These are phyloP conservation scores for Claviceps arundinis DNA, from an alignment of 2,329 filamentous ascomycete genomes.

Conservation along the genomic window DNA sequence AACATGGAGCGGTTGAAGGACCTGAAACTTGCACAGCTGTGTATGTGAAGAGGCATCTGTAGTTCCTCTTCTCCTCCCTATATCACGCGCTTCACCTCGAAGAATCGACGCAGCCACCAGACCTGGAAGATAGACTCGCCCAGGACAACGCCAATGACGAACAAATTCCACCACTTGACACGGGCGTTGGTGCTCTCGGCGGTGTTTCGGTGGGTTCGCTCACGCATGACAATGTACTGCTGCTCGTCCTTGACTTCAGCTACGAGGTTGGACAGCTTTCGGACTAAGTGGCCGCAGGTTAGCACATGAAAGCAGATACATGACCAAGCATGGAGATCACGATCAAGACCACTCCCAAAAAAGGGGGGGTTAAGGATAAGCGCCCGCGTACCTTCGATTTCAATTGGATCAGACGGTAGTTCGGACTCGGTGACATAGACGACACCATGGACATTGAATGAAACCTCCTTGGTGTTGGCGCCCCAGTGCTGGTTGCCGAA, in stretches of 20 bases:
- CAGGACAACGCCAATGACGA: constrained; percentile 78
- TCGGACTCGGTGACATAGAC: constrained; percentile 92
- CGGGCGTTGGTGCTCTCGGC: constrained; percentile 95
- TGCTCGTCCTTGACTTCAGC: constrained; percentile 95
- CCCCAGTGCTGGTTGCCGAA: constrained; percentile 99
- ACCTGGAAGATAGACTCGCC: constrained; percentile 96
- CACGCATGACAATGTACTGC: constrained; percentile 87
- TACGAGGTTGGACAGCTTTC: constrained; percentile 70
- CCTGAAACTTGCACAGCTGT: no score
- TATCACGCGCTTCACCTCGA: constrained; percentile 66
- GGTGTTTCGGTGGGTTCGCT: constrained; percentile 94
- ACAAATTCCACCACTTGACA: constrained; percentile 99
- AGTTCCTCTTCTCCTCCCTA: constrained; percentile 19
- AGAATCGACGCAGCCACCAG: constrained; percentile 98
- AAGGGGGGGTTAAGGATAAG: neutral
- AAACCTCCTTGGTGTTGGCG: constrained; percentile 91
- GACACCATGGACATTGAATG: constrained; percentile 97
- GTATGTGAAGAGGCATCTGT: neutral
- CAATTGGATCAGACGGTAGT: constrained; percentile 71
- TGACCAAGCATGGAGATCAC: no score
- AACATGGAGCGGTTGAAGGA: no score
- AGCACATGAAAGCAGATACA: neutral
- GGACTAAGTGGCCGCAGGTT: constrained; percentile 40
- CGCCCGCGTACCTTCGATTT: constrained; percentile 59
- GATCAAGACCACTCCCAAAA: no score